Base-by-base conservation (phyloP, 176 grass and related monocot genomes). In the Paspalum notatum region DNA sequence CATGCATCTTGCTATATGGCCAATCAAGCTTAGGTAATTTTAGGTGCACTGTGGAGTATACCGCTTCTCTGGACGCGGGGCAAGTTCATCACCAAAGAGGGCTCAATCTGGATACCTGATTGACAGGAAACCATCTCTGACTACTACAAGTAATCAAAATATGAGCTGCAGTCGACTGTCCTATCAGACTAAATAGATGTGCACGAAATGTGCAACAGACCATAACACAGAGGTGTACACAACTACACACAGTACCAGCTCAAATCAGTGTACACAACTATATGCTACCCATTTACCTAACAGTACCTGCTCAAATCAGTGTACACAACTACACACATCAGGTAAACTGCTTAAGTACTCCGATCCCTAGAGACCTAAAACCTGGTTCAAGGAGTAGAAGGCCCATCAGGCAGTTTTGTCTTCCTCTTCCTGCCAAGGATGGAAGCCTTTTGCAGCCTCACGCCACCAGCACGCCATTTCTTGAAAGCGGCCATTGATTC, bases 341-440 rank as follows among this genome's bases (percentile, higher is more conserved):
- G 43, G 26, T 51, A 9, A 64, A 63, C 2, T 65, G 60, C 40
- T 47, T 0, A 38, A 38, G 46, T 11, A 49, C 3, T 46, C 24
- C 8, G 3, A 9, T 87, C 39, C 46, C 18, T 53, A n/a, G 41
- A 67, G 7, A 68, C 9, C 48, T 11, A 13, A 70, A 78, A 26
- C 12, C 20, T 44, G 43, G 32, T 60, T 84, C 50, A 94, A 54
- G 82, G 75, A 3, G 85, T 72, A 6, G 79, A 82, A 12, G 82
- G 72, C 4, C 71, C 64, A 24, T 77, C 71, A 38, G 82, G 87
- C 8, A 90, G 66, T 5, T 86, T 79, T 27, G 87, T 87, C 76
- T 94, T 97, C 85, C 91, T 92, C 72, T 94, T 94, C 70, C 85
- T 87, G 14, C 94, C 91, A 20, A 97, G 89, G 71, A 97, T 84